Evolutionary conservation across 148 eudicot species (phyloP), one percentile per base, ranked within the genome.

Genomic region (Rhododendron ovatum): DNA sequence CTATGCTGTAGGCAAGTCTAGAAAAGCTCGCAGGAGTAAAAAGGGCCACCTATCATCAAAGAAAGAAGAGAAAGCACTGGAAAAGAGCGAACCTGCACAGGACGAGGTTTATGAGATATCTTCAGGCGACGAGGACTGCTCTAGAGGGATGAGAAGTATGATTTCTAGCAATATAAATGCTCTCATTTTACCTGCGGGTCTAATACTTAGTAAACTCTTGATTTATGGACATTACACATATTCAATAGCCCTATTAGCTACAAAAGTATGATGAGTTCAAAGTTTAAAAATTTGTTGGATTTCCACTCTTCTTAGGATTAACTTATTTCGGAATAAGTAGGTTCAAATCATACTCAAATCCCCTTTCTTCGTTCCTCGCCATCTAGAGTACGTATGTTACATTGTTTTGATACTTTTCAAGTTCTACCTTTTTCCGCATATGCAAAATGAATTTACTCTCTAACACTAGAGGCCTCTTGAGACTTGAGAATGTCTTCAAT

Each of bases 141-240:
- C 95, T 18, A 91, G 86, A 85, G 99, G 99, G 87, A 95, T 96
- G 96, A 94, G 86, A 93, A 94, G 98, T 96, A 96, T 71, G 96
- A 37, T 22, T n/a, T 43, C 76, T 28, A 11, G 65, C 48, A 71
- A 50, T 80, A 37, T 11, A 2, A 78, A 33, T 83, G 63, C 83
- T 45, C 53, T 63, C 80, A 74, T 83, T 78, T 65, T 33, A 35
- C 39, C 81, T 37, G 7, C 17, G 22, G 7, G 80, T 76, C 5
- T 24, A 4, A 55, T 67, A 43, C 17, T 35, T 39, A 71, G 50
- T 48, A 26, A 33, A 7, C 22, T 41, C 63, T 47, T 18, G 47
- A 71, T 45, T 69, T 43, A 69, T 65, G n/a, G 26, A 4, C 48
- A 74, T 53, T 65, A n/a, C 57, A 50, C 35, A 24, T 53, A 33